Evolutionary conservation across 1,139 yeast species (phyloP).

Genomic region (Geotrichum citri-aurantii): DNA sequence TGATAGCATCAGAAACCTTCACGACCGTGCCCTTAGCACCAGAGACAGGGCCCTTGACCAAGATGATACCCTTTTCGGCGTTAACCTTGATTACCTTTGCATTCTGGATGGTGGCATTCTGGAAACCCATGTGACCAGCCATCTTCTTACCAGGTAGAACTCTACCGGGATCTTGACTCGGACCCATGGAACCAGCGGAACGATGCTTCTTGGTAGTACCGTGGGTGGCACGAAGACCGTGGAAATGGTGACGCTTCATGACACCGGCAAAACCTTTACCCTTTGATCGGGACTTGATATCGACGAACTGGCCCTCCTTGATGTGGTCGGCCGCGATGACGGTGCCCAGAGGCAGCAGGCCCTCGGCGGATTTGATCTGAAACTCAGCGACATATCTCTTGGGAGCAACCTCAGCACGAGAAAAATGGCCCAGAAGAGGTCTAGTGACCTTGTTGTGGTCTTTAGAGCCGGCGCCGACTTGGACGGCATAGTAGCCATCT

Average conservation of each 20-base stretch:
- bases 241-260: conserved; percentile 92
- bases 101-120: conserved; percentile 68
- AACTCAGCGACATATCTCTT: conserved; percentile 72
- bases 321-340: conserved; percentile 79
- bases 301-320: conserved; percentile 76
- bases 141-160: conserved; percentile 94
- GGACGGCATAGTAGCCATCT: conserved; percentile 80
- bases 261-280: conserved; percentile 99
- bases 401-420: conserved; percentile 78
- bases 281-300: conserved; percentile 68
- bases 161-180: conserved; percentile 92
- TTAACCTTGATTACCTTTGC: conserved; percentile 72
- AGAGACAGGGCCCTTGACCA: conserved; percentile 85
- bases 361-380: conserved; percentile 59
- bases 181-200: conserved; percentile 97
- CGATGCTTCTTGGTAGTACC: conserved; percentile 95
- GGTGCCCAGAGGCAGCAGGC: conserved; percentile 72
- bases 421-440: conserved; percentile 69
- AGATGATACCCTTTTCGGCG: conserved; percentile 71
- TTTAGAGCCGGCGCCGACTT: conserved; percentile 79
- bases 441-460: conserved; percentile 56
- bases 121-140: conserved; percentile 96
- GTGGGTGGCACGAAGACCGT: conserved; percentile 87
- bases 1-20: conserved; percentile 71
- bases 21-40: conserved; percentile 80